phyloP scores from a whole-genome alignment of 177 flowering plant species.

The Vitis hybrid region DNA sequence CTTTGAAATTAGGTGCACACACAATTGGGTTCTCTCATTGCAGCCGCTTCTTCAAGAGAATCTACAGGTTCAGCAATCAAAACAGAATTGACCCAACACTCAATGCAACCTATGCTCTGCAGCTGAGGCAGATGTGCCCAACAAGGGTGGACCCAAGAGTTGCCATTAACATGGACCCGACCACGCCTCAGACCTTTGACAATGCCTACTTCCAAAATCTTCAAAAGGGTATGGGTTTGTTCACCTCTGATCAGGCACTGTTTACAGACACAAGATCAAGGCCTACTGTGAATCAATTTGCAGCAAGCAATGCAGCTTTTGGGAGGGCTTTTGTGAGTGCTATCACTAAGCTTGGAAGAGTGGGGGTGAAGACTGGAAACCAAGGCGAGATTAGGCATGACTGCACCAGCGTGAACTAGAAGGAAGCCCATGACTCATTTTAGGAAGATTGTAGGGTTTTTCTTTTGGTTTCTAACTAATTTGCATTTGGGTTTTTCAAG shows the following conservation, averaged over 20 bases:
- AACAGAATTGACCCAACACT: constrained; percentile 50
- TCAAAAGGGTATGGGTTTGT: constrained; percentile 54
- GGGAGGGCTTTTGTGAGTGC: constrained; percentile 47
- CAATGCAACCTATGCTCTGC: constrained; percentile 36
- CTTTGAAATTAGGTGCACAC: constrained; percentile 51
- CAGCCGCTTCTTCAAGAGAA: constrained; percentile 43
- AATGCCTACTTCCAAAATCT: constrained; percentile 67
- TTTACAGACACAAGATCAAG: constrained; percentile 50
- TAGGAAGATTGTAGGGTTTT: not conserved
- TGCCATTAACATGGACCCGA: constrained; percentile 70
- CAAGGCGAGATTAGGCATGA: constrained; percentile 60
- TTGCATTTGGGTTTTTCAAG: too few species aligned
- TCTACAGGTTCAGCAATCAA: constrained; percentile 45
- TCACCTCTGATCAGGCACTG: constrained; percentile 60
- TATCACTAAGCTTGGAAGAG: constrained; percentile 70
- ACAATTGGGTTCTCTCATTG: constrained; percentile 81
- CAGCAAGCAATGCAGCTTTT: constrained; percentile 42
- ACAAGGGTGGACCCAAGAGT: constrained; percentile 52
- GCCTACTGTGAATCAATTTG: constrained; percentile 43
- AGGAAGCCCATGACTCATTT: not conserved
- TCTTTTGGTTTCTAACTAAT: too few species aligned
- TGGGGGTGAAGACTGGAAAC: constrained; percentile 63
- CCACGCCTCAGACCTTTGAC: constrained; percentile 57
- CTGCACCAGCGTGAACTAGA: constrained; percentile 36
- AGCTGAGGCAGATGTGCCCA: constrained; percentile 59